Percentiles rank a stretch among this genome's conserved stretches.
These are phyloP conservation scores for Microsporum canis DNA, from an alignment of 2,329 filamentous ascomycete species.

Conservation along the genomic window DNA sequence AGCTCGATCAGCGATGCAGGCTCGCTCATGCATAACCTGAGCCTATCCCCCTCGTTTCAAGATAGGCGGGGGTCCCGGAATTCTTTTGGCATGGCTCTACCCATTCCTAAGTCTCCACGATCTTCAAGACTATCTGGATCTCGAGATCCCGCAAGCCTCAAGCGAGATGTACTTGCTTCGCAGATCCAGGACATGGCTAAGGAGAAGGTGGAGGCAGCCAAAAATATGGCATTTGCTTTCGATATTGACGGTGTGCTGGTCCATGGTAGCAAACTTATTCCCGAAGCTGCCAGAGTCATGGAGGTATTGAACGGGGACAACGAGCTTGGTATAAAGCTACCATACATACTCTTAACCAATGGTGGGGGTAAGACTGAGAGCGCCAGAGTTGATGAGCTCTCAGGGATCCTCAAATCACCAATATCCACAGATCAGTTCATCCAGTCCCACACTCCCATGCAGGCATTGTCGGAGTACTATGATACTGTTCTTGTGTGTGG, in stretches of 20 bases:
- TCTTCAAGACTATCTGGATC: conserved; percentile 55
- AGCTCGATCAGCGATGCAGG: conserved; percentile 57
- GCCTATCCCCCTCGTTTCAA: conserved; percentile 54
- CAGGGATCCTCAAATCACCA: conserved; percentile 53
- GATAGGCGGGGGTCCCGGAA: conserved; percentile 60
- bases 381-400: conserved; percentile 54
- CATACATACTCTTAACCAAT: conserved; percentile 63
- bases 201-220: conserved; percentile 56
- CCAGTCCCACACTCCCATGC: conserved; percentile 67
- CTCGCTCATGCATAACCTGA: conserved; percentile 63
- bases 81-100: conserved; percentile 62
- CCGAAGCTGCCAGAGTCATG: conserved; percentile 53
- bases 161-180: conserved; percentile 56
- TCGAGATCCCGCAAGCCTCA: conserved; percentile 46
- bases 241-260: conserved; percentile 59
- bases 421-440: conserved; percentile 65
- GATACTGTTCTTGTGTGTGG: conserved; percentile 63
- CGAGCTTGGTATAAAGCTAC: conserved; percentile 69
- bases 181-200: conserved; percentile 57
- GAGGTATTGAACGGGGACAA: conserved; percentile 65
- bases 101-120: conserved; percentile 60
- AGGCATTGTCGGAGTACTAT: conserved; percentile 64
- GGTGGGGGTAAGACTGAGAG: conserved; percentile 60
- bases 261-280: conserved; percentile 59
- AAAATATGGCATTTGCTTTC: conserved; percentile 74